Evolutionary conservation across 345 rosid species (phyloP).

Genomic region (Pistacia atlantica): DNA sequence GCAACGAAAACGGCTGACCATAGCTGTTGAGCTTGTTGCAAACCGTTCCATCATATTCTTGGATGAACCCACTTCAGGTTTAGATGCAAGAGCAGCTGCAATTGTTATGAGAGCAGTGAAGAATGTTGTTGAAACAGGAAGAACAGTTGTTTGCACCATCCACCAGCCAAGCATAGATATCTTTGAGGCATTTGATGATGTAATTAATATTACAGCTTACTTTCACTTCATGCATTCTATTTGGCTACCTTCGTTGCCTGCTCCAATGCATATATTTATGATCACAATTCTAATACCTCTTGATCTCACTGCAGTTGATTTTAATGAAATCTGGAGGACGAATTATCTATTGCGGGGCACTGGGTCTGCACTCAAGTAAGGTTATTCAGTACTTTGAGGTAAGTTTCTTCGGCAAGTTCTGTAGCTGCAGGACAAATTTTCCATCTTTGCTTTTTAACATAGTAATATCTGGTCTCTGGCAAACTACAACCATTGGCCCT

Average conservation of each 20-base stretch:
- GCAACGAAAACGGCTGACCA: slow-evolving; percentile 53
- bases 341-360: slow-evolving; percentile 37
- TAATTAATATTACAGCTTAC: slow-evolving; percentile 8
- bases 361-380: slow-evolving; percentile 42
- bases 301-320: slow-evolving; percentile 33
- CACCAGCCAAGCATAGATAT: slow-evolving; percentile 58
- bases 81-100: slow-evolving; percentile 61
- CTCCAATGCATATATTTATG: neutral
- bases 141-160: slow-evolving; percentile 58
- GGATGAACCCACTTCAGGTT: slow-evolving; percentile 60
- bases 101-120: slow-evolving; percentile 59
- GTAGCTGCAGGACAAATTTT: neutral
- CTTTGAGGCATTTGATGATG: slow-evolving; percentile 56
- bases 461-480: neutral
- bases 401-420: neutral
- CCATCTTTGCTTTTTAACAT: neutral
- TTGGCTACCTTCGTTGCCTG: neutral
- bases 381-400: slow-evolving; percentile 48
- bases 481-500: neutral
- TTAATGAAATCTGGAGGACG: slow-evolving; percentile 47
- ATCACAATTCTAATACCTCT: slow-evolving; percentile 3
- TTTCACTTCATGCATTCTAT: neutral
- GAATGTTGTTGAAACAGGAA: slow-evolving; percentile 47
- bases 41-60: slow-evolving; percentile 53
- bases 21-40: slow-evolving; percentile 57